Conservation (phyloP, 2,329 filamentous ascomycete species). For the Trichoderma sp. region DNA sequence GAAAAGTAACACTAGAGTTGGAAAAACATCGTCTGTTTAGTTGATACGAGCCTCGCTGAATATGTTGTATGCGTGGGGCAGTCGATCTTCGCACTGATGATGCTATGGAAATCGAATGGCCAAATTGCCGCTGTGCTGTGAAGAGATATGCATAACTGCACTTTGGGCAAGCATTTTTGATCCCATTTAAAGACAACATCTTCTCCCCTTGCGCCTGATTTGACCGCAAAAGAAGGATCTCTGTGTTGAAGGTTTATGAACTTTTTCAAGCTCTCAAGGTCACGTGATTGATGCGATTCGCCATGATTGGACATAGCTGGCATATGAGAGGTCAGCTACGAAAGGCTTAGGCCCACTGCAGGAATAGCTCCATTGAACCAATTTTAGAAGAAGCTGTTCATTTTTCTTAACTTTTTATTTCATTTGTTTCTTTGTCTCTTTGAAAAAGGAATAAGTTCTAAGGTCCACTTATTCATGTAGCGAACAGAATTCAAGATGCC, state of each 20-base stretch:
- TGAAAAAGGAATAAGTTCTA: not conserved
- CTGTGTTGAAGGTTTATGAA: conserved; percentile 27
- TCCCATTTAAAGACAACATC: conserved; percentile 44
- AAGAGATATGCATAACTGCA: conserved; percentile 33
- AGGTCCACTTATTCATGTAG: not conserved
- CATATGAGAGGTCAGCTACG: conserved; percentile 29
- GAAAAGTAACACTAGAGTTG: conserved; percentile 35
- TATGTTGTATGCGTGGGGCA: conserved; percentile 30
- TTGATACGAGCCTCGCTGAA: conserved; percentile 32
- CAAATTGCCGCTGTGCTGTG: conserved; percentile 28
- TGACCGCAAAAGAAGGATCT: conserved; percentile 26
- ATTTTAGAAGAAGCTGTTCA: not conserved
- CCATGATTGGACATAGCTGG: conserved; percentile 25
- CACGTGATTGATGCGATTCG: conserved; percentile 37
- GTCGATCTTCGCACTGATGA: conserved; percentile 31
- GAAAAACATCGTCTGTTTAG: conserved; percentile 39
- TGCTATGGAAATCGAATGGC: conserved; percentile 29
- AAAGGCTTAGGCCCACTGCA: conserved; percentile 8
- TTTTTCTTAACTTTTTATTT: not conserved
- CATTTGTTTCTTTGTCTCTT: not conserved
- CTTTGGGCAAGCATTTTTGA: conserved; percentile 42
- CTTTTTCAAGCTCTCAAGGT: conserved; percentile 36
- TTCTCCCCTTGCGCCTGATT: conserved; percentile 34
- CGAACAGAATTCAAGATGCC: not conserved
- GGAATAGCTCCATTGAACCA: not conserved